Conservation (phyloP, 768 basidiomycete genomes). For the Tephrocybe rancida region DNA sequence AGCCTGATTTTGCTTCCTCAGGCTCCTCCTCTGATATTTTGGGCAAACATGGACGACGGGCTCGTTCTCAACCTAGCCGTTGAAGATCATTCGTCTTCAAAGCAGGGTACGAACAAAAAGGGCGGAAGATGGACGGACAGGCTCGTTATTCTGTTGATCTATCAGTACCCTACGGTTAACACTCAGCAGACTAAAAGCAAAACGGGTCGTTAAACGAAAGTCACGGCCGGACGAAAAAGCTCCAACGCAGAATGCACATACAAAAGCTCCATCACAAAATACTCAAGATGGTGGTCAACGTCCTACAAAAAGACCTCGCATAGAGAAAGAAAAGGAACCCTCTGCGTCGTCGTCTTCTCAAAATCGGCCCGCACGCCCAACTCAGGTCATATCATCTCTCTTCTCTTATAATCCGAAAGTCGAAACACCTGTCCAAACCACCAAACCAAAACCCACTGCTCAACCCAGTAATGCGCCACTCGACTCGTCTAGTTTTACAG, state of each 20-base stretch:
- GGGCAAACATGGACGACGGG: conserved; percentile 62
- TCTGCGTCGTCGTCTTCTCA: conserved; percentile 22
- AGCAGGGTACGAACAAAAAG: conserved; percentile 39
- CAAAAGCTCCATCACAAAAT: conserved; percentile 18
- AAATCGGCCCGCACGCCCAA: conserved; percentile 31
- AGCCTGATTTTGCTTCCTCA: conserved; percentile 15
- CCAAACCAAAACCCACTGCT: conserved; percentile 25
- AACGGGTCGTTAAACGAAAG: conserved; percentile 68
- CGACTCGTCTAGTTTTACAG: conserved; percentile 77
- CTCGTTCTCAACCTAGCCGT: conserved; percentile 73
- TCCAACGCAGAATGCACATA: conserved; percentile 7
- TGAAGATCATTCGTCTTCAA: conserved; percentile 31
- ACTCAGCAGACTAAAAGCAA: conserved; percentile 66
- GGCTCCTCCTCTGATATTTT: neutral
- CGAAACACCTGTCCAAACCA: conserved; percentile 36
- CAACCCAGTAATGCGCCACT: conserved; percentile 86
- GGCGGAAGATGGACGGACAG: conserved; percentile 81
- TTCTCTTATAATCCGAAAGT: conserved; percentile 84
- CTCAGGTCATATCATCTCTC: conserved; percentile 84
- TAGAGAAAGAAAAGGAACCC: conserved; percentile 22
- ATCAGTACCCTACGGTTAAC: conserved; percentile 17
- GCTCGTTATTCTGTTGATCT: conserved; percentile 37
- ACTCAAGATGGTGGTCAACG: conserved; percentile 29
- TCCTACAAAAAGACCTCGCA: conserved; percentile 48
- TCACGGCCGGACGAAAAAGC: conserved; percentile 36